Evolutionary conservation across 2,329 filamentous ascomycete genomes (phyloP), one percentile per base, ranked within the genome.

Genomic region (Fusarium pseudonygamai): DNA sequence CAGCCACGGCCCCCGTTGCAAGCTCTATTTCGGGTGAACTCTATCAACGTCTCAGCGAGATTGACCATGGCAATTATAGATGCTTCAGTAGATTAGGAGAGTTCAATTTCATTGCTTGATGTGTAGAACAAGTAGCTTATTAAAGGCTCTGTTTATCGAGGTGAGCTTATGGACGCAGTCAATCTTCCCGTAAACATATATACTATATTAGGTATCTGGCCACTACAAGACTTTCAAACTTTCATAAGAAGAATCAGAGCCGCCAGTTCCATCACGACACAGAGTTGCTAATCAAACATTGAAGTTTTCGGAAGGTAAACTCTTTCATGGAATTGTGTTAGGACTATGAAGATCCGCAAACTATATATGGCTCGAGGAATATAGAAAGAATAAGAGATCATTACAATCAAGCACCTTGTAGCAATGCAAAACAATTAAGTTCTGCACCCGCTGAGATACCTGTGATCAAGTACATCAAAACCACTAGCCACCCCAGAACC

Each of bases 381-480:
- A 24, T 9, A 9, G 20, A 24, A 13, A 9, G 20, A 26, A 1
- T 5, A 9, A 26, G 13, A 13, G 11, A 13, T 18, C 7, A 13
- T 20, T 22, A 11, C 13, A 28, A 15, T 9, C 4, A 28, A 15
- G 18, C 45, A 22, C 9, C 20, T 16, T 6, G 16, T 47, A 15
- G 5, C 1, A 30, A 3, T 9, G 4, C 1, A 4, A 16, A 30
- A 10, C 4, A 4, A 14, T 8, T 20, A 47, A 47, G 20, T 22
- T 28, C 5, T 10, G 22, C 15, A 32, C 5, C 8, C 3, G 7
- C 15, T 24, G 6, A 24, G 6, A 14, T 32, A 9, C 11, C 28
- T 5, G 28, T 18, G 3, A 10, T 32, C 22, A 15, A 11, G 22
- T 5, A 32, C 22, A 13, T 6, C 7, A n/a, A 14, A 8, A 11